phyloP scores from a whole-genome alignment of 2,329 filamentous ascomycete genomes.

The Cryphonectria naterciae region DNA sequence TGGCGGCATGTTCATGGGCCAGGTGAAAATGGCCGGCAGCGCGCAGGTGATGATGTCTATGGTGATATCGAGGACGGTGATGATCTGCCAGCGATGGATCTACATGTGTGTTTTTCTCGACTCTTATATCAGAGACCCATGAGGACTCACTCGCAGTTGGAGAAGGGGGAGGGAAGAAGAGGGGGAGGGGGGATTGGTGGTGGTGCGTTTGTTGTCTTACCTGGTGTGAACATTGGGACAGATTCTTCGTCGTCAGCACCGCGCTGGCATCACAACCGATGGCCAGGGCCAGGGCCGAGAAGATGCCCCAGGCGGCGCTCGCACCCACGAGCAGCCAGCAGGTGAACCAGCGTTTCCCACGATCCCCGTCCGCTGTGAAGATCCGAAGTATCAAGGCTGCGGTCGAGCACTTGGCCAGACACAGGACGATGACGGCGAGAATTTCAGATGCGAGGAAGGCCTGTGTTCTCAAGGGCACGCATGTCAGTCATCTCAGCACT shows the following conservation, averaged over 20 bases:
- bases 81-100: conserved; percentile 27
- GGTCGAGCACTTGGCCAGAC: conserved; percentile 20
- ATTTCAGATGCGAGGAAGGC: conserved; percentile 17
- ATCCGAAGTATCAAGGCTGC: conserved; percentile 15
- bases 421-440: background rate
- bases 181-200: no score
- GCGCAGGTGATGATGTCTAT: conserved; percentile 31
- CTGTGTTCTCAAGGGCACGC: background rate
- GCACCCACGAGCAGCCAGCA: background rate
- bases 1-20: conserved; percentile 30
- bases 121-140: background rate
- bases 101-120: background rate
- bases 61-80: conserved; percentile 29
- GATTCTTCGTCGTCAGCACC: background rate
- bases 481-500: background rate
- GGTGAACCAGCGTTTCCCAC: background rate
- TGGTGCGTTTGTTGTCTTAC: background rate
- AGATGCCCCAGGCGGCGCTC: conserved; percentile 4
- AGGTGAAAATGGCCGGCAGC: conserved; percentile 28
- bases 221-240: conserved; percentile 10
- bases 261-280: conserved; percentile 5
- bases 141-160: background rate
- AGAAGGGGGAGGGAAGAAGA: no score
- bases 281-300: conserved; percentile 7
- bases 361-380: conserved; percentile 12